Evolutionary conservation across 2,329 filamentous ascomycete species (phyloP).

Genomic region (Fusarium transvaalense): DNA sequence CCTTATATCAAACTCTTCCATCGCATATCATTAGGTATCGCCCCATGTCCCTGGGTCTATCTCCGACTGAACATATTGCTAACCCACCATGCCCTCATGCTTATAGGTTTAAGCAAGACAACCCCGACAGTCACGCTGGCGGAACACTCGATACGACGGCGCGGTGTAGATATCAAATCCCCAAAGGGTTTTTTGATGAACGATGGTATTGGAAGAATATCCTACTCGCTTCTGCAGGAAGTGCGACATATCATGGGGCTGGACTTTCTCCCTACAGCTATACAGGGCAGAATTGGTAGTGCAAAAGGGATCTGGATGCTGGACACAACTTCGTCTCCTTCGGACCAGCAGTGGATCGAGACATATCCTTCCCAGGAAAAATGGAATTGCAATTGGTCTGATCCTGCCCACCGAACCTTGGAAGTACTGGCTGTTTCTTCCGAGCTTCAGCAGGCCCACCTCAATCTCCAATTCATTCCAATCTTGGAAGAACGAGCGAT

Average conservation of each 20-base stretch:
- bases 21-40: background rate
- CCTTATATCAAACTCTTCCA: slow-evolving; percentile 4
- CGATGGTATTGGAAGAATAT: slow-evolving; percentile 5
- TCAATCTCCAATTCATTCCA: slow-evolving; percentile 1
- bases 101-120: background rate
- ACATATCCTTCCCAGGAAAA: background rate
- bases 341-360: background rate
- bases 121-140: background rate
- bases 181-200: background rate
- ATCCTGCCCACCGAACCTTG: background rate
- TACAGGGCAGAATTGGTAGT: slow-evolving; percentile 6
- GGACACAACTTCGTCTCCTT: background rate
- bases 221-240: background rate
- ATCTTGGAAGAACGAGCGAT: background rate
- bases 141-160: background rate
- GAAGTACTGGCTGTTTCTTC: background rate
- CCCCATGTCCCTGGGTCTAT: no score
- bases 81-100: no score
- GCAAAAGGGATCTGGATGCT: slow-evolving; percentile 8
- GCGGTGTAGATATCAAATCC: background rate
- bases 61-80: no score
- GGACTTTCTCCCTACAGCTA: slow-evolving; percentile 1
- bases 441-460: background rate
- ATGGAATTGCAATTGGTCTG: slow-evolving; percentile 5
- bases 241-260: background rate